Evolutionary conservation across 805 yeast genomes (phyloP), one percentile per base, ranked within the genome.

Genomic region (Ogataea ramenticola): DNA sequence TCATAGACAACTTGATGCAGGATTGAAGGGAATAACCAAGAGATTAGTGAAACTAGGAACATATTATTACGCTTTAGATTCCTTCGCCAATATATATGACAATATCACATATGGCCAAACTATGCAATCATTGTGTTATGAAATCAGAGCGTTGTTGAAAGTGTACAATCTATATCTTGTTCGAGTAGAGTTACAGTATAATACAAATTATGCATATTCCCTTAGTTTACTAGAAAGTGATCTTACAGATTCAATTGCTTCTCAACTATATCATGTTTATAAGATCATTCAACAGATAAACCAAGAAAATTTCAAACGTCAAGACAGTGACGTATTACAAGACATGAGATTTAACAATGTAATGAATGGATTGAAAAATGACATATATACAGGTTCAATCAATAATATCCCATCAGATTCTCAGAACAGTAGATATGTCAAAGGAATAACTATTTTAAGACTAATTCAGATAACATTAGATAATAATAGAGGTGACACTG

Each of bases 391-490:
- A 0, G 80, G 78, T 0, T 56, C 72, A 1, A 54, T 77, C 14
- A 81, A 78, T 44, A 61, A 60, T n/a, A 60, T 77, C 1, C 56
- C 74, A 5, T 68, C 80, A 1, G 86, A 82, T 53, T 68, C 74
- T 3, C 59, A 72, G 10, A 68, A 67, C 34, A 74, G 79, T 43
- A 68, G 72, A 34, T 65, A 69, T 20, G 83, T 82, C 19, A 86
- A 84, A 62, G 98, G 99, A 30, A 96, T 96, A 0, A 60, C 82
- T 12, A 74, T 86, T 0, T 61, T 91, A 33, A 68, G 74, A 42
- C 67, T 84, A 1, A 67, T 93, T 1, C 84, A 85, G 44, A 68
- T 66, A 19, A 66, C 80, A 50, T 66, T 84, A 6, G 72, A 73
- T 32, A 65, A 67, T 2, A 76, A 72, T 52, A 73, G 76, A 43